These are phyloP conservation scores for Trichosporon sp. DNA, from an alignment of 1,284 basidiomycete species.

Conservation along the genomic window DNA sequence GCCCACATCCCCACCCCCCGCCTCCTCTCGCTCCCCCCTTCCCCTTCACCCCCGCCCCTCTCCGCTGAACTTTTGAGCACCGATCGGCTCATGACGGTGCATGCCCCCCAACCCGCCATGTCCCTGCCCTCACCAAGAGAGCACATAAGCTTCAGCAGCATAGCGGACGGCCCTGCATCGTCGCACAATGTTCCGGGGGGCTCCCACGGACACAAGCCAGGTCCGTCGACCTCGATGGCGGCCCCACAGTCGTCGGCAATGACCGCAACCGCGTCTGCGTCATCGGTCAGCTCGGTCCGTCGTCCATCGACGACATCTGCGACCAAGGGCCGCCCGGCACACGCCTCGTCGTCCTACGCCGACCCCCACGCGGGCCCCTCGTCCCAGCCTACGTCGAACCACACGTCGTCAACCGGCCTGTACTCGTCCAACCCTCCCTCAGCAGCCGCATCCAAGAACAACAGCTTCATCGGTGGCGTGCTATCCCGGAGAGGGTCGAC, in stretches of 20 bases:
- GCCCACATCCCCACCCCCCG: background rate
- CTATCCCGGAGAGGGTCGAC: slow-evolving; percentile 35
- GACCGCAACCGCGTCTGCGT: background rate
- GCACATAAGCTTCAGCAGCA: slow-evolving; percentile 19
- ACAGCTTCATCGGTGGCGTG: slow-evolving; percentile 32
- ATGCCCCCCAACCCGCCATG: slow-evolving; percentile 19
- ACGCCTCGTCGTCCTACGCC: background rate
- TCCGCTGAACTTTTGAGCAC: background rate
- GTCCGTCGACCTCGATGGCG: background rate
- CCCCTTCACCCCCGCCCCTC: slow-evolving; percentile 2
- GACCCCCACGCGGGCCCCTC: slow-evolving; percentile 9
- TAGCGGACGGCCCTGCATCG: slow-evolving; percentile 11
- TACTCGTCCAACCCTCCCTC: slow-evolving; percentile 25
- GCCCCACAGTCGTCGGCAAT: background rate
- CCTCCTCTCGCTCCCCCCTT: background rate
- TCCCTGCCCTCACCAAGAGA: slow-evolving; percentile 15
- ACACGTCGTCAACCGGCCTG: background rate
- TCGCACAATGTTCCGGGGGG: slow-evolving; percentile 6
- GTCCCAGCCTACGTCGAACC: background rate
- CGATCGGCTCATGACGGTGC: slow-evolving; percentile 16
- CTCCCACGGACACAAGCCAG: background rate
- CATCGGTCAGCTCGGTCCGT: background rate
- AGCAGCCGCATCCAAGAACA: slow-evolving; percentile 33
- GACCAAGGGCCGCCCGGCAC: slow-evolving; percentile 4
- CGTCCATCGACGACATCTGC: background rate